Evolutionary conservation across 2,329 filamentous ascomycete species (phyloP).

Genomic region (Setomelanomma holmii): DNA sequence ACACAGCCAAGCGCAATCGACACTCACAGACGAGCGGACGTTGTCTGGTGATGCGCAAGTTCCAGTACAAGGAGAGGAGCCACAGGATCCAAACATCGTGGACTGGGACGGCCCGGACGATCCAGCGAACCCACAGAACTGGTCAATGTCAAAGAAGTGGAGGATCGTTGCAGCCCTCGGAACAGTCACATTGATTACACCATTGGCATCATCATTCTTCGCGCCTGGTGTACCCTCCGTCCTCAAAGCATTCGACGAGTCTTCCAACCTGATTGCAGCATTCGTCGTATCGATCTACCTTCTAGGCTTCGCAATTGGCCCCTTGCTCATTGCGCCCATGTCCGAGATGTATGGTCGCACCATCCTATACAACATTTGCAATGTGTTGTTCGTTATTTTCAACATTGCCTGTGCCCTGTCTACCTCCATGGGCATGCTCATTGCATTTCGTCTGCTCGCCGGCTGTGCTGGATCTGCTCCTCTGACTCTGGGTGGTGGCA

Average conservation of each 20-base stretch:
- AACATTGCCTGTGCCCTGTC: slow-evolving; percentile 53
- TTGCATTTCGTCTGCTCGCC: slow-evolving; percentile 48
- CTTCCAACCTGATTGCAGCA: slow-evolving; percentile 39
- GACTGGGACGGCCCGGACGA: slow-evolving; percentile 48
- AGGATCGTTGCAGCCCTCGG: slow-evolving; percentile 42
- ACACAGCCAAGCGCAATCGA: slow-evolving; percentile 29
- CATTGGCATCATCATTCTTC: slow-evolving; percentile 49
- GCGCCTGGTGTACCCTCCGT: slow-evolving; percentile 68
- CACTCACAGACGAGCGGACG: slow-evolving; percentile 33
- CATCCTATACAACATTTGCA: slow-evolving; percentile 47
- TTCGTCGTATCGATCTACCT: slow-evolving; percentile 51
- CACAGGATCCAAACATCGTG: slow-evolving; percentile 36
- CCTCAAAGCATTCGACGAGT: slow-evolving; percentile 39
- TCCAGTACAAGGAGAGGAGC: slow-evolving; percentile 11
- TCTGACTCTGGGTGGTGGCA: slow-evolving; percentile 45
- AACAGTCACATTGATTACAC: slow-evolving; percentile 48
- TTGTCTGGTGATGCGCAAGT: slow-evolving; percentile 17
- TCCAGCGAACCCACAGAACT: slow-evolving; percentile 50
- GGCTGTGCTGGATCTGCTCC: slow-evolving; percentile 44
- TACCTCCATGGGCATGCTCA: slow-evolving; percentile 45
- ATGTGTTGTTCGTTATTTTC: slow-evolving; percentile 60
- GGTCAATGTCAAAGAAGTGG: slow-evolving; percentile 48
- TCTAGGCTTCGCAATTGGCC: slow-evolving; percentile 49
- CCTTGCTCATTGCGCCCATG: slow-evolving; percentile 47
- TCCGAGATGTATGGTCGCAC: slow-evolving; percentile 46